Conservation (phyloP, 139 green algal species). For the Bryopsis sp. region DNA sequence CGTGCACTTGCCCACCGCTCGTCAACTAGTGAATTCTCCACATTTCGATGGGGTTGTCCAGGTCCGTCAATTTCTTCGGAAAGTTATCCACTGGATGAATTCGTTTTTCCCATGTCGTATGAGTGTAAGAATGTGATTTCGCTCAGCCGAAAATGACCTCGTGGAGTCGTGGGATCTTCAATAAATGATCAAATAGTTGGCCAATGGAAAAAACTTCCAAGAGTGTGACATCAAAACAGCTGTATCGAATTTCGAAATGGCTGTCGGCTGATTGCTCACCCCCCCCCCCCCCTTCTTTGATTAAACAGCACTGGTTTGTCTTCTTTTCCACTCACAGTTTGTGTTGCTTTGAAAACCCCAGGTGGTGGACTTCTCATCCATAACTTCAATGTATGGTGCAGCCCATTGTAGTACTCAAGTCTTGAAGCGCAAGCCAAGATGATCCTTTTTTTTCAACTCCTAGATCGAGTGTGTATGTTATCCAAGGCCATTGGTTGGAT, state of each 20-base stretch:
- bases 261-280: too few species aligned
- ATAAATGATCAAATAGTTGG: too few species aligned
- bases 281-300: not conserved
- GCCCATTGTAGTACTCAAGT: slow-evolving; percentile 90
- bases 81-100: slow-evolving; percentile 2
- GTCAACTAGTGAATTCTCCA: slow-evolving; percentile 67
- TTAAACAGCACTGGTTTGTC: not conserved
- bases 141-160: too few species aligned
- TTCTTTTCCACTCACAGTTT: not conserved
- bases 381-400: slow-evolving; percentile 90
- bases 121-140: too few species aligned
- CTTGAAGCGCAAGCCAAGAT: slow-evolving; percentile 25
- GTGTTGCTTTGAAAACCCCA: slow-evolving; percentile 22
- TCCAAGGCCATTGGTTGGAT: too few species aligned
- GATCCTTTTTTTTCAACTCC: not conserved
- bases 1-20: slow-evolving; percentile 63
- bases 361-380: slow-evolving; percentile 73
- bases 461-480: too few species aligned
- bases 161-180: too few species aligned
- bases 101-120: not conserved
- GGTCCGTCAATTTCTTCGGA: slow-evolving; percentile 23
- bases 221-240: too few species aligned
- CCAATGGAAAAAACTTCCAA: too few species aligned
- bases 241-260: not conserved
- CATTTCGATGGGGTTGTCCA: slow-evolving; percentile 66